Evolutionary conservation across 73 alveolate species (phyloP), one percentile per base, ranked within the genome.

Genomic region (Effrenium voratum): DNA sequence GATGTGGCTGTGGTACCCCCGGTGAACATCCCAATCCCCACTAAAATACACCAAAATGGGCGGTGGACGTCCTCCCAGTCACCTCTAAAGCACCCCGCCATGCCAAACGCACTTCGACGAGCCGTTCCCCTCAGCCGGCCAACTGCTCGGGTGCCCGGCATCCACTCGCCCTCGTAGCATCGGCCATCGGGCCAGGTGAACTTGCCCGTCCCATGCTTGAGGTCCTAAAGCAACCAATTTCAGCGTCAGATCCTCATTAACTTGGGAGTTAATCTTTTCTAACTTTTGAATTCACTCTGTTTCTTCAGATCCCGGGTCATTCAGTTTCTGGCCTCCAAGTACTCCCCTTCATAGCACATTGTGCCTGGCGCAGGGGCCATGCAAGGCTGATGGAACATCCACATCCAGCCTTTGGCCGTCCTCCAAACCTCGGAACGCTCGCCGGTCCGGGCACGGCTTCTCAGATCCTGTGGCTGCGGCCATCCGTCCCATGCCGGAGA

Each of bases 151-250:
- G 94, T 1, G 6, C 82, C 24, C 12, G 32, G 49, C 94, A 38
- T 60, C 94, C 94, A 85, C 81, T 85, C 94, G 19, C 94, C 94
- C 24, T 85, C 94, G 43, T 85, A 85, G 45, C 82, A 85, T 60
- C 94, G 40, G 16, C 94, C 94, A 85, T 85, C 94, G 43, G 94
- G 81, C 94, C 94, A 85, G 44, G 94, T 85, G 80, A 85, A 85
- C 82, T 85, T 85, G 94, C 94, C 94, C 94, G 40, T 85, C 44
- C 94, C 94, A 41, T 85, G 94, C 81, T 85, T 85, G 63, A 85
- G 38, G 34, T 85, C 94, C 94, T 85, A 28, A 19, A n/a, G n/a
- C n/a, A n/a, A n/a, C n/a, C n/a, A n/a, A n/a, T n/a, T n/a, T n/a
- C n/a, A n/a, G n/a, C n/a, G n/a, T n/a, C n/a, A n/a, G n/a, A n/a